These are phyloP conservation scores for Phascolomyces articulosus DNA, from an alignment of 371 early-diverging fungal genomes.

Conservation along the genomic window DNA sequence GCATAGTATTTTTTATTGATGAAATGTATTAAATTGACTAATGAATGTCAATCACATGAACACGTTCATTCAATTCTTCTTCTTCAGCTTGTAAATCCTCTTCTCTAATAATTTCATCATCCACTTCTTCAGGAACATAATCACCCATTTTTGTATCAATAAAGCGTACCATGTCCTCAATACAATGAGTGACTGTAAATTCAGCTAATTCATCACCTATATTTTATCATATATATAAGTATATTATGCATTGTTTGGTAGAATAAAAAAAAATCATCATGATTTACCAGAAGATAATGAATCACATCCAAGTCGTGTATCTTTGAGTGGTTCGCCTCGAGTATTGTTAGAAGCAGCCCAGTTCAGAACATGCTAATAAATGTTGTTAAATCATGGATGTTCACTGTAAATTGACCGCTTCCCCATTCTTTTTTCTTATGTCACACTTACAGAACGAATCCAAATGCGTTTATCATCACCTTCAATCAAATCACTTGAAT, in stretches of 20 bases:
- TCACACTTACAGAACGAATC: slow-evolving; percentile 33
- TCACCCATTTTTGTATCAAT: slow-evolving; percentile 44
- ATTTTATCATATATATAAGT: background rate
- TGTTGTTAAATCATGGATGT: background rate
- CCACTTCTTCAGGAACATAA: slow-evolving; percentile 19
- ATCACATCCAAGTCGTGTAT: slow-evolving; percentile 41
- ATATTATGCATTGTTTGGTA: no score
- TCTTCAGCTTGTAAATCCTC: slow-evolving; percentile 28
- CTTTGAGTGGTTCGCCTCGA: slow-evolving; percentile 28
- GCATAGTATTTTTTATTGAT: no score
- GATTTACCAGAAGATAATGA: slow-evolving; percentile 36
- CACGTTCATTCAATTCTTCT: slow-evolving; percentile 25
- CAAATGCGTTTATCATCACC: slow-evolving; percentile 33
- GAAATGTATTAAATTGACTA: background rate
- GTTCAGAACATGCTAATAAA: slow-evolving; percentile 32
- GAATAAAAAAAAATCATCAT: background rate
- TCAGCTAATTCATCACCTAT: slow-evolving; percentile 41
- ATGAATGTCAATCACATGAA: slow-evolving; percentile 25
- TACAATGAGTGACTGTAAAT: slow-evolving; percentile 33
- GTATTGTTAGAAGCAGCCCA: slow-evolving; percentile 29
- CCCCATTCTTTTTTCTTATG: no score
- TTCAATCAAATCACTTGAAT: slow-evolving; percentile 29
- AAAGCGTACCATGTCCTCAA: slow-evolving; percentile 36
- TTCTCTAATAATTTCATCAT: slow-evolving; percentile 11
- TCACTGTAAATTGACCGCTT: no score